These are phyloP conservation scores for Boletus semigastroideus DNA, from an alignment of 1,284 basidiomycete genomes.

Conservation along the genomic window DNA sequence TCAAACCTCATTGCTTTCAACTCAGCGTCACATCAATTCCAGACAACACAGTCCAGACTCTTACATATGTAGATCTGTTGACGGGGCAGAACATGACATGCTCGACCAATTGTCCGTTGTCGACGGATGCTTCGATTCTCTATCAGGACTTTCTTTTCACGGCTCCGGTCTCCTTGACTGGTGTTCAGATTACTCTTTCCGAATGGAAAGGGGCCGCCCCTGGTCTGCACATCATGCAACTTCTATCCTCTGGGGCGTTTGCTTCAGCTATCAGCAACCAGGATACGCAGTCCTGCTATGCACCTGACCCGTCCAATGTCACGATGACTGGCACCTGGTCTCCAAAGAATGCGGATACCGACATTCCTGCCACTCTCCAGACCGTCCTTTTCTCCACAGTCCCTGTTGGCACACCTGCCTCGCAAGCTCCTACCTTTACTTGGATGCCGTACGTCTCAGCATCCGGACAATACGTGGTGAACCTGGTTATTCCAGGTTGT, in stretches of 20 bases:
- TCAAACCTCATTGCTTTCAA: neutral
- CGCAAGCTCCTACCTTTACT: slow-evolving; percentile 73
- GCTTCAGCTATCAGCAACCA: slow-evolving; percentile 63
- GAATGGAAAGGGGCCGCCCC: slow-evolving; percentile 75
- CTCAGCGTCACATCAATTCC: slow-evolving; percentile 81
- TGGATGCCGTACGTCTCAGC: slow-evolving; percentile 91
- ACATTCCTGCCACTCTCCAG: slow-evolving; percentile 79
- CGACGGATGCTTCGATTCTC: slow-evolving; percentile 67
- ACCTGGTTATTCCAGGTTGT: slow-evolving; percentile 88
- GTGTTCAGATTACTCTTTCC: slow-evolving; percentile 80
- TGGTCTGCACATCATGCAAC: slow-evolving; percentile 86
- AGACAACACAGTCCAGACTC: slow-evolving; percentile 77
- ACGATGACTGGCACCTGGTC: slow-evolving; percentile 70
- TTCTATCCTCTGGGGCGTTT: slow-evolving; percentile 89
- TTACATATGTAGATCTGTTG: slow-evolving; percentile 76
- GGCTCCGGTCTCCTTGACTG: slow-evolving; percentile 65
- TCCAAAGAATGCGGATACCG: slow-evolving; percentile 59
- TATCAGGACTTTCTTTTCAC: slow-evolving; percentile 90
- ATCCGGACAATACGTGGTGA: slow-evolving; percentile 83
- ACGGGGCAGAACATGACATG: slow-evolving; percentile 76
- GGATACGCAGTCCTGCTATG: slow-evolving; percentile 75
- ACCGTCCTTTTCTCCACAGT: slow-evolving; percentile 73
- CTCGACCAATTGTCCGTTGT: slow-evolving; percentile 69
- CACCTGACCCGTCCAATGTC: slow-evolving; percentile 66
- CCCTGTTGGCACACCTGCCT: slow-evolving; percentile 59